Base-by-base conservation (phyloP, 345 rosid genomes). In the Sonneratia caseolaris region DNA sequence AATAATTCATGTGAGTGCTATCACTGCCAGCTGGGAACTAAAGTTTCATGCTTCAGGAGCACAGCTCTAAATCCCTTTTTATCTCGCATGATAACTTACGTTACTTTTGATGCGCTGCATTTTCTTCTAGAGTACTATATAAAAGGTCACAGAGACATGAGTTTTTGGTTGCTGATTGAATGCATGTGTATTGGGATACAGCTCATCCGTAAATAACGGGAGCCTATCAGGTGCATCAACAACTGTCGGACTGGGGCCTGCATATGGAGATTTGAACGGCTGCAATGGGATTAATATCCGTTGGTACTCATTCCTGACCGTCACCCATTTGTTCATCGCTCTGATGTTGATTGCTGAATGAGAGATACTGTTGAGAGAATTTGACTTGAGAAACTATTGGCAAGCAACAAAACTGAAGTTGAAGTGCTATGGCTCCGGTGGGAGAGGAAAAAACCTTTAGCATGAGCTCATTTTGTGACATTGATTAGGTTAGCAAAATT, bases 191-290 rank as follows among this genome's bases (percentile, higher is more conserved):
- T 62, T 32, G 37, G 22, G 70, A 35, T 84, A 82, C 88, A 89
- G 97, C 81, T 79, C 75, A 65, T 53, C 79, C 1, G 89, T 72
- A 66, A 86, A 73, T 35, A 86, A 82, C 72, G 88, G 85, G 4
- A 86, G 76, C 81, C 21, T 62, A 70, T 67, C 82, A 10, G 72
- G 76, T 48, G 72, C 89, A 21, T 72, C 84, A 55, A 72, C 86
- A 71, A 66, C 83, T 5, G 72, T 73, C 6, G 90, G 82, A 57
- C 72, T 73, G 76, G 84, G 81, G 64, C 76, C 86, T 3, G 80
- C 80, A 57, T 76, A 71, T 73, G 83, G 84, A 70, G 87, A 85
- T 85, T 72, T 84, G 68, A 91, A 87, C 72, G 71, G 79, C 70
- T 72, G 82, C 76, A 70, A 66, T 3, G 16, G 56, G 77, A 72